A percentile compares a stretch with the other conserved stretches of the same genome.
Evolutionary conservation across 108 stramenopile genomes (phyloP).

Genomic region (Pseudonitzschia multiseries): DNA sequence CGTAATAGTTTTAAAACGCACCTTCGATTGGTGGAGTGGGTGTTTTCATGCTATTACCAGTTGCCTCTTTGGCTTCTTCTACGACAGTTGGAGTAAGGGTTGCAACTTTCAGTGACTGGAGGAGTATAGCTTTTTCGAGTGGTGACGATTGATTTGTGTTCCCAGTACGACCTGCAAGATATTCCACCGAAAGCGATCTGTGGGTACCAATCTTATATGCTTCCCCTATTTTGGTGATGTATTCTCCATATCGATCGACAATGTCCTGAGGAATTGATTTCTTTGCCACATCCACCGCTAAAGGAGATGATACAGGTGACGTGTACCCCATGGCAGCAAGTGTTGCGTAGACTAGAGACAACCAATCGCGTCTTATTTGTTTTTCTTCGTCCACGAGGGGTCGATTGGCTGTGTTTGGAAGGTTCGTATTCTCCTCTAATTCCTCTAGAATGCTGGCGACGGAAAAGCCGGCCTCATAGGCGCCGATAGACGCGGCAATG

Average conservation of each 20-base stretch:
- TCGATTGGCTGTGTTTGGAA: conserved; percentile 64
- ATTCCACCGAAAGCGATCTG: conserved; percentile 12
- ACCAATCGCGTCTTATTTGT: conserved; percentile 62
- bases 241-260: conserved; percentile 18
- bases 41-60: conserved; percentile 16
- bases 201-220: conserved; percentile 32
- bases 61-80: conserved; percentile 49
- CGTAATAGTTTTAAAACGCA: conserved; percentile 14
- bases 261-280: conserved; percentile 28
- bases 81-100: conserved; percentile 60
- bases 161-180: conserved; percentile 13
- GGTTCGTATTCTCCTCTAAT: conserved; percentile 35
- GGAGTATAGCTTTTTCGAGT: conserved; percentile 65
- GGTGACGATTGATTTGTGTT: conserved; percentile 27
- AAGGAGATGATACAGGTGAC: not conserved
- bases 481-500: conserved; percentile 73
- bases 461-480: conserved; percentile 62
- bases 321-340: conserved; percentile 26
- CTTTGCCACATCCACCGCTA: conserved; percentile 3
- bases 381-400: conserved; percentile 73
- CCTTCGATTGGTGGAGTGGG: conserved; percentile 45
- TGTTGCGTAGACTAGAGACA: conserved; percentile 63
- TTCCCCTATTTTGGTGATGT: conserved; percentile 25
- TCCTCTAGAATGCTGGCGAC: conserved; percentile 33
- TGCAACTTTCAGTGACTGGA: conserved; percentile 65